These are phyloP conservation scores for Ormosia semicastrata DNA, from an alignment of 306 rosid genomes.

Conservation along the genomic window DNA sequence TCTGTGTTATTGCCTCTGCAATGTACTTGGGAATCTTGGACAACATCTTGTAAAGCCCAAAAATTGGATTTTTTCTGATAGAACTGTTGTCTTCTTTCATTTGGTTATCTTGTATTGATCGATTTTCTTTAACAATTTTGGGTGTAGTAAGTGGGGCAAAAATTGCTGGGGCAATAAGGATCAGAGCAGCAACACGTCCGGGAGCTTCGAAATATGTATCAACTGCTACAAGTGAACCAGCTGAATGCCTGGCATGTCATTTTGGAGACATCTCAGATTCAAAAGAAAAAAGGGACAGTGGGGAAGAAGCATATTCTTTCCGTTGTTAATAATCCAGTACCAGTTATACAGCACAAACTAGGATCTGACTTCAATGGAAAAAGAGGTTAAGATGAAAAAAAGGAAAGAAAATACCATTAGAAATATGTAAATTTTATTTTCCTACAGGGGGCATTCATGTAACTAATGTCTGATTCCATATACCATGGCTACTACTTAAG, in stretches of 20 bases:
- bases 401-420: neutral
- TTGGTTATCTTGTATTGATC: constrained; percentile 36
- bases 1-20: constrained; percentile 40
- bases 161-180: constrained; percentile 88
- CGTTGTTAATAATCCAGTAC: neutral
- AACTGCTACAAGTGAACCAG: constrained; percentile 82
- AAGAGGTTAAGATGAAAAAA: neutral
- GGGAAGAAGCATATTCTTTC: constrained; percentile 3
- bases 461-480: neutral
- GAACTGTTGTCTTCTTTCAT: constrained; percentile 42
- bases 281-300: neutral
- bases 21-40: constrained; percentile 43
- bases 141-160: constrained; percentile 55
- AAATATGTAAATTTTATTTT: constrained; percentile 6
- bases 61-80: constrained; percentile 38
- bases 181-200: constrained; percentile 78
- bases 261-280: constrained; percentile 23
- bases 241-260: constrained; percentile 78
- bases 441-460: neutral
- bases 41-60: constrained; percentile 48
- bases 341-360: neutral
- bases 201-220: constrained; percentile 90
- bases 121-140: constrained; percentile 38
- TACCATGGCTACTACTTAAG: neutral
- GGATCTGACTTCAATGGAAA: neutral